A percentile compares a stretch with the other conserved stretches of the same genome.
Evolutionary conservation across 2,329 filamentous ascomycete genomes (phyloP).

Genomic region (Botrytis elliptica): DNA sequence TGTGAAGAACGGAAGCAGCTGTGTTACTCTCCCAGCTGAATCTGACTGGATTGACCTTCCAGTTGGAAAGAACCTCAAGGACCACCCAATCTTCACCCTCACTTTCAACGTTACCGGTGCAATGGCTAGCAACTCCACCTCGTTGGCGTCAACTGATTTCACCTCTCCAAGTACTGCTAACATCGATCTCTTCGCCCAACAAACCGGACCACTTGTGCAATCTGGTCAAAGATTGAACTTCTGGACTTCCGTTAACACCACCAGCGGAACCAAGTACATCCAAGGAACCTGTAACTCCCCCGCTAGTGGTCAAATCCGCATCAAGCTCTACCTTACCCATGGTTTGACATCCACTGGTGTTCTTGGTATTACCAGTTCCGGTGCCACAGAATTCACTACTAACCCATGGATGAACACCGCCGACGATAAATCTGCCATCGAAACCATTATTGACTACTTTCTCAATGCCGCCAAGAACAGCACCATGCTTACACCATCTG

Average conservation of each 20-base stretch:
- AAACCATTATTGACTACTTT: slow-evolving; percentile 50
- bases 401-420: slow-evolving; percentile 55
- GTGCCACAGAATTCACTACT: slow-evolving; percentile 45
- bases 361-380: slow-evolving; percentile 44
- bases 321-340: slow-evolving; percentile 52
- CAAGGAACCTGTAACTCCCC: slow-evolving; percentile 20
- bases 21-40: slow-evolving; percentile 45
- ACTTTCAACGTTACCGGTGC: slow-evolving; percentile 28
- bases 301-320: slow-evolving; percentile 43
- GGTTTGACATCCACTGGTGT: slow-evolving; percentile 49
- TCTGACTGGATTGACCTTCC: slow-evolving; percentile 57
- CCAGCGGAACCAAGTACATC: slow-evolving; percentile 14
- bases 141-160: slow-evolving; percentile 39
- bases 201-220: slow-evolving; percentile 9
- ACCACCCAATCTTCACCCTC: slow-evolving; percentile 50
- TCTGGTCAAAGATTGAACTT: slow-evolving; percentile 18
- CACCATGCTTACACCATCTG: slow-evolving; percentile 43
- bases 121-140: slow-evolving; percentile 6
- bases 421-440: slow-evolving; percentile 54
- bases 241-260: slow-evolving; percentile 20
- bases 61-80: slow-evolving; percentile 57
- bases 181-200: slow-evolving; percentile 32
- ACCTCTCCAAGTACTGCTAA: slow-evolving; percentile 46
- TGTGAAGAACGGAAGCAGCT: slow-evolving; percentile 30
- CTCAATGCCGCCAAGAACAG: slow-evolving; percentile 56